Evolutionary conservation across 2,329 filamentous ascomycete species (phyloP), one percentile per base, ranked within the genome.

Genomic region (Monilinia vaccinii-corymbosi): DNA sequence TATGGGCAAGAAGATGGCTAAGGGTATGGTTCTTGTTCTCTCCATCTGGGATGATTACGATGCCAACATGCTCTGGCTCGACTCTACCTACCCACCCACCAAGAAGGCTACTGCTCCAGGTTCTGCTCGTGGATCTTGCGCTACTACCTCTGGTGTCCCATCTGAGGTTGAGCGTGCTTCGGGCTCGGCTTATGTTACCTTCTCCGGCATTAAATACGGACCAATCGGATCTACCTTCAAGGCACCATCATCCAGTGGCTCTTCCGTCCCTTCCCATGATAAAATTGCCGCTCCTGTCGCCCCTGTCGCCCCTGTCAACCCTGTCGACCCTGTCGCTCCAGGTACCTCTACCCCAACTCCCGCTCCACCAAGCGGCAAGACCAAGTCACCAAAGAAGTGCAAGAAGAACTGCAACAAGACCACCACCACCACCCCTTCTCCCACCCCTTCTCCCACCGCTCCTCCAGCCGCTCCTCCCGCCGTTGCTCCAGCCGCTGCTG

Each of bases 41-140:
- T 79, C 76, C 56, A 75, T 84, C 65, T 81, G 78, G 79, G 70
- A 74, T 56, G 75, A 76, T 63, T 79, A 87, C 73, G 71, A 79
- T 60, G 75, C 81, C 69, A 78, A 85, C 74, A 89, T 89, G 85
- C 79, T 85, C 66, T 90, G 87, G 87, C 74, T 84, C 8, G 81
- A 84, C 65, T 72, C 71, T 42, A 72, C 77, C 2, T 53, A 23
- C 28, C 51, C 51, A 53, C 23, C 51, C n/a, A 23, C n/a, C n/a
- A 32, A 32, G 18, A 25, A 44, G 4, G 38, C 51, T 2, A 44
- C 51, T 7, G 18, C 51, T 0, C 51, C 51, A 44, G 51, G 51
- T 53, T 38, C 44, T 32, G 73, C 71, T 34, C 71, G 77, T 13
- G 83, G 82, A 0, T 81, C 81, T 44, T 85, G 82, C 70, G 75